These are phyloP conservation scores for Cyclotella baltica DNA, from an alignment of 108 stramenopile species.

Conservation along the genomic window DNA sequence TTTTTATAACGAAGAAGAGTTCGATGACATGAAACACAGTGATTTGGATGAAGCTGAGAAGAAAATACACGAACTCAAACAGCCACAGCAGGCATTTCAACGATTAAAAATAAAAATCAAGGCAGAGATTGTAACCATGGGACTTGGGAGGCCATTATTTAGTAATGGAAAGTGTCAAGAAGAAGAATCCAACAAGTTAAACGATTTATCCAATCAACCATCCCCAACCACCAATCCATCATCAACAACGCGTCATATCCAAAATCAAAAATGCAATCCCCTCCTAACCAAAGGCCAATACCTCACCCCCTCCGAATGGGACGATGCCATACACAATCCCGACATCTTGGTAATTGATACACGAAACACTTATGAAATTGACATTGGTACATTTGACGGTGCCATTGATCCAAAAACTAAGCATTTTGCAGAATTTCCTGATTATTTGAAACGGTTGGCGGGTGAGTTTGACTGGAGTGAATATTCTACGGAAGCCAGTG, in stretches of 20 bases:
- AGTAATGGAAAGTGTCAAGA: not conserved
- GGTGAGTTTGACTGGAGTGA: conserved; percentile 39
- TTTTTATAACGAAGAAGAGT: not conserved
- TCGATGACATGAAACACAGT: not conserved
- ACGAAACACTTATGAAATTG: conserved; percentile 82
- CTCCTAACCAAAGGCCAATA: conserved; percentile 36
- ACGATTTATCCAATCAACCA: not conserved
- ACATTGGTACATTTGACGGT: conserved; percentile 82
- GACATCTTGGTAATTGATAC: conserved; percentile 83
- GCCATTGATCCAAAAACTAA: conserved; percentile 78
- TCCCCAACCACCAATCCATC: conserved; percentile 3
- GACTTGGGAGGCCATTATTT: conserved; percentile 33
- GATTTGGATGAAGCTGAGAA: not conserved
- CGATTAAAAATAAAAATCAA: conserved; percentile 79
- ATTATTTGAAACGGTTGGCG: conserved; percentile 64
- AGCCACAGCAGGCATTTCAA: conserved; percentile 63
- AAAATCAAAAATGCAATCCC: conserved; percentile 34
- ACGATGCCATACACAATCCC: conserved; percentile 65
- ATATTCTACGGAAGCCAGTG: not conserved
- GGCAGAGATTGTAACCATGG: conserved; percentile 81
- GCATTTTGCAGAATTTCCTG: conserved; percentile 77
- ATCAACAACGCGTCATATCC: not conserved
- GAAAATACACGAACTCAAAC: conserved; percentile 7
- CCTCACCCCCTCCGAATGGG: conserved; percentile 62
- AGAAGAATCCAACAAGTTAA: not conserved